A percentile compares a stretch with the other conserved stretches of the same genome.
Evolutionary conservation across 257 asterid genomes (phyloP).

Genomic region (Solanum rostratum): DNA sequence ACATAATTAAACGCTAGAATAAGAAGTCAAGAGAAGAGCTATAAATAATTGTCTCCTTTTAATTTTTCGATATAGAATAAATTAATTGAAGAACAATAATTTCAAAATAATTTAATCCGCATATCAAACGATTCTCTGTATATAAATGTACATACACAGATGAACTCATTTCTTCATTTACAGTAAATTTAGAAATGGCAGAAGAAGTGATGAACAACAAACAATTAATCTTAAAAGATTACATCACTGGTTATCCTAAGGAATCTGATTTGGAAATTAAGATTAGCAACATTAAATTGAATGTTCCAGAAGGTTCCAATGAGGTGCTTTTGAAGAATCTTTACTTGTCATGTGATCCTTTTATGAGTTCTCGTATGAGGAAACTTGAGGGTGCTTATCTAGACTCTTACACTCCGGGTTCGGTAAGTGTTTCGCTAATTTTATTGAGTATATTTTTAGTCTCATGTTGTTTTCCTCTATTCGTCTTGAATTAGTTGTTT

Average conservation of each 20-base stretch:
- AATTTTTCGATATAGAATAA: too few relatives aligned
- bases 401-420: slow-evolving; percentile 3
- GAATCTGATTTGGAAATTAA: not conserved
- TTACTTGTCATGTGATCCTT: slow-evolving; percentile 44
- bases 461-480: too few relatives aligned
- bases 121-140: too few relatives aligned
- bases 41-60: too few relatives aligned
- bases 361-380: slow-evolving; percentile 21
- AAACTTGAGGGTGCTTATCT: not conserved
- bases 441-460: too few relatives aligned
- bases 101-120: too few relatives aligned
- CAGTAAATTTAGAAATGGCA: not conserved
- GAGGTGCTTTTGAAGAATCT: slow-evolving; percentile 36
- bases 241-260: not conserved
- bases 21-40: too few relatives aligned
- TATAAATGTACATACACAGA: too few relatives aligned
- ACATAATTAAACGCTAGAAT: too few relatives aligned
- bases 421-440: slow-evolving; percentile 2
- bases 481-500: too few relatives aligned
- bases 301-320: slow-evolving; percentile 10
- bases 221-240: not conserved
- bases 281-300: not conserved
- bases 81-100: too few relatives aligned
- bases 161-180: too few relatives aligned
- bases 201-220: not conserved